Evolutionary conservation across 805 yeast species (phyloP).

Genomic region (Candida nanaspora): DNA sequence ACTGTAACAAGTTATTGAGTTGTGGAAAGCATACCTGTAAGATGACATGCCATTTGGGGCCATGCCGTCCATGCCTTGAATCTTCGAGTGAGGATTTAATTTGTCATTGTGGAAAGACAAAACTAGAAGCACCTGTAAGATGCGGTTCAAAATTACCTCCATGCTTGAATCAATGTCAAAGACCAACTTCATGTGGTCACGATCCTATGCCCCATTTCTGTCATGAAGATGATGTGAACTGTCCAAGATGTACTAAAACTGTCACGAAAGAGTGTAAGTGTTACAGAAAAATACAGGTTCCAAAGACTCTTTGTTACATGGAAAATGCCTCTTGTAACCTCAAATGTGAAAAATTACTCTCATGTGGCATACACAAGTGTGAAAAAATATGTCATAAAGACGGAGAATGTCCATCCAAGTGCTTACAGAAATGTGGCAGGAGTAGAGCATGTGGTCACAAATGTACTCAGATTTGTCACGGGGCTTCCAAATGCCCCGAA

Average conservation of each 20-base stretch:
- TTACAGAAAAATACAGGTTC: conserved; percentile 29
- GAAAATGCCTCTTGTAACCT: conserved; percentile 61
- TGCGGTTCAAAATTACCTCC: conserved; percentile 67
- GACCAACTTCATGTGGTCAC: conserved; percentile 63
- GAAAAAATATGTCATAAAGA: conserved; percentile 45
- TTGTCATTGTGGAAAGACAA: conserved; percentile 76
- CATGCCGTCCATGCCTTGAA: conserved; percentile 75
- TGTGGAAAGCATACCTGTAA: conserved; percentile 67
- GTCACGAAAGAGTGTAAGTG: conserved; percentile 23
- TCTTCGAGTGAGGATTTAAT: conserved; percentile 72
- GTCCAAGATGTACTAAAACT: conserved; percentile 69
- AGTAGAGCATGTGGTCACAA: conserved; percentile 60
- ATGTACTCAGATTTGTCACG: conserved; percentile 62
- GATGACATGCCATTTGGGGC: conserved; percentile 70
- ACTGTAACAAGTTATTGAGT: conserved; percentile 52
- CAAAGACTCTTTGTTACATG: conserved; percentile 66
- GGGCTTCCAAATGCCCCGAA: conserved; percentile 41
- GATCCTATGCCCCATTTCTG: conserved; percentile 63
- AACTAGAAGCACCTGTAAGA: conserved; percentile 74
- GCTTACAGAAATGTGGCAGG: conserved; percentile 54
- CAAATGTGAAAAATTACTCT: conserved; percentile 45
- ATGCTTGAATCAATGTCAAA: conserved; percentile 60
- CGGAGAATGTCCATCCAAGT: conserved; percentile 53
- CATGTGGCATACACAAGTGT: conserved; percentile 47
- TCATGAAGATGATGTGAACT: conserved; percentile 54